A percentile compares a stretch with the other conserved stretches of the same genome.
These are phyloP conservation scores for Xylaria sp. DNA, from an alignment of 2,329 filamentous ascomycete genomes.

Conservation along the genomic window DNA sequence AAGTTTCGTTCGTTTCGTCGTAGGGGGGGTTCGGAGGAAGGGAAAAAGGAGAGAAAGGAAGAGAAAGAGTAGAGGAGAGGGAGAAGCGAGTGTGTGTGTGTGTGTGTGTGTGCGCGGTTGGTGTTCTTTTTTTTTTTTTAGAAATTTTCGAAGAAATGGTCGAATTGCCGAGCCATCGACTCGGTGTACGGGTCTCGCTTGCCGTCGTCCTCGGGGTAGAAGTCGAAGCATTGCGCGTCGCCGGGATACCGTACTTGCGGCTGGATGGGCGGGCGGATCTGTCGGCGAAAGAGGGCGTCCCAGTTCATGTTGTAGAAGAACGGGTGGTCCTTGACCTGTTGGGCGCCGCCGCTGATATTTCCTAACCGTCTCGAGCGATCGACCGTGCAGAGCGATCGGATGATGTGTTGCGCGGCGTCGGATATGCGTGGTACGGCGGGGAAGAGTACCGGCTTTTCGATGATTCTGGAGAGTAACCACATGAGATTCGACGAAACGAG, in stretches of 20 bases:
- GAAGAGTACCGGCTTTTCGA: conserved; percentile 71
- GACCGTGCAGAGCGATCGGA: conserved; percentile 69
- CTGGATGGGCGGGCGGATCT: conserved; percentile 64
- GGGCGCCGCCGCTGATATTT: conserved; percentile 70
- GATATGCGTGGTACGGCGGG: conserved; percentile 63
- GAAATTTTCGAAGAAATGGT: conserved; percentile 67
- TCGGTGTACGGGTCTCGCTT: conserved; percentile 61
- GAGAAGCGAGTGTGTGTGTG: no score
- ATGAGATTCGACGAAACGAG: neutral
- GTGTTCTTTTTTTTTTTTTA: conserved; percentile 31
- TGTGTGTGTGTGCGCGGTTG: no score
- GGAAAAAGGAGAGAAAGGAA: no score
- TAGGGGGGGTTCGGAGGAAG: neutral
- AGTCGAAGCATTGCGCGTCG: conserved; percentile 76
- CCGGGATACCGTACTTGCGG: conserved; percentile 68
- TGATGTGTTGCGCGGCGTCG: conserved; percentile 65
- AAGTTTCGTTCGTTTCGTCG: conserved; percentile 14
- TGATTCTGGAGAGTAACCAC: conserved; percentile 51
- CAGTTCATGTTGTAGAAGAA: conserved; percentile 72
- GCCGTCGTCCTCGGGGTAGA: conserved; percentile 71
- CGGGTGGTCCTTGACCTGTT: conserved; percentile 65
- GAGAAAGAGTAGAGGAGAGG: no score
- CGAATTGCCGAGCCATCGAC: conserved; percentile 64
- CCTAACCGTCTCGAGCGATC: conserved; percentile 73
- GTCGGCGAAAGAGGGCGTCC: conserved; percentile 63